A percentile compares a stretch with the other conserved stretches of the same genome.
Evolutionary conservation across 176 grass and related monocot genomes (phyloP).

Genomic region (Lolium perenne): DNA sequence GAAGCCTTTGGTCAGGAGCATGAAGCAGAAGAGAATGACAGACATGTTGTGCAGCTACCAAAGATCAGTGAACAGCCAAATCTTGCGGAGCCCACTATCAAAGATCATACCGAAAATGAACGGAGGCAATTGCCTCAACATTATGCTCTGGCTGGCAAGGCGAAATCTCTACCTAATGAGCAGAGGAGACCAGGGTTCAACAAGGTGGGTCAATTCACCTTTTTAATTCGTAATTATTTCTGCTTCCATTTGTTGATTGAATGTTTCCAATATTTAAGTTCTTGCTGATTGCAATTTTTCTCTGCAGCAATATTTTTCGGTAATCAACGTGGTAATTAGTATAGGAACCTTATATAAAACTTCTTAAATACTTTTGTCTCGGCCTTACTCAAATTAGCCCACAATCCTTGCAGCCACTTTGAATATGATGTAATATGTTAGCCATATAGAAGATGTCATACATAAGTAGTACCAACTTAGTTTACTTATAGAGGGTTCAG

Average conservation of each 20-base stretch:
- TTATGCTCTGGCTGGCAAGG: neutral
- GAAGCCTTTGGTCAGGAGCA: neutral
- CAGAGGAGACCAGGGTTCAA: conserved; percentile 19
- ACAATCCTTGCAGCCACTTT: neutral
- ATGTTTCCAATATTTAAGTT: neutral
- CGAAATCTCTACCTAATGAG: neutral
- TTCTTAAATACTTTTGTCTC: neutral
- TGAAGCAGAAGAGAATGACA: neutral
- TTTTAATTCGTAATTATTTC: neutral
- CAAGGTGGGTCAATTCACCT: neutral
- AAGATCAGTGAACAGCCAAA: neutral
- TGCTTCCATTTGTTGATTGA: neutral
- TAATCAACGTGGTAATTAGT: neutral
- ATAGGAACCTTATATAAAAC: neutral
- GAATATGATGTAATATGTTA: neutral
- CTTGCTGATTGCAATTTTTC: neutral
- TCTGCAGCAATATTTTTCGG: neutral
- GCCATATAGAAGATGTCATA: neutral
- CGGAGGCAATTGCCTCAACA: neutral
- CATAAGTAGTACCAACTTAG: neutral
- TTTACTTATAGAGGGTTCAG: neutral
- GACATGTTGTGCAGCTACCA: neutral
- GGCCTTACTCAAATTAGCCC: neutral
- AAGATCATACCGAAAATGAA: neutral
- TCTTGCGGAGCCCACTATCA: neutral